Conservation (phyloP, 2,329 filamentous ascomycete species). For the Cladosporium sp. region DNA sequence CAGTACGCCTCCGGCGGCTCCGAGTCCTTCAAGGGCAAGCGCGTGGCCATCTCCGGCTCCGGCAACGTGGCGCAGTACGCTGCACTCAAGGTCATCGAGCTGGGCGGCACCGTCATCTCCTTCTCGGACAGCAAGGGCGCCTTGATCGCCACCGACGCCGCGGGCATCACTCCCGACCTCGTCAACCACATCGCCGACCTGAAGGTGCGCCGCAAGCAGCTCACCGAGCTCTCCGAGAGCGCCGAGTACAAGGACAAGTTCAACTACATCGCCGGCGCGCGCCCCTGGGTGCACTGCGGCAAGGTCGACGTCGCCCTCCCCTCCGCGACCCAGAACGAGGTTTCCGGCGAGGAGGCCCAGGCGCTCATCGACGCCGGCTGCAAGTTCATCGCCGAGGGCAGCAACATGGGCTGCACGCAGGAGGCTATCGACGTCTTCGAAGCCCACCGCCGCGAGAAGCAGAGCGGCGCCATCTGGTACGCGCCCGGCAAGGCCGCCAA, state of each 20-base stretch:
- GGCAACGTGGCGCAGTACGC: constrained; percentile 98
- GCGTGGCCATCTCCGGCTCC: constrained; percentile 91
- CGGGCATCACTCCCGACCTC: constrained; percentile 73
- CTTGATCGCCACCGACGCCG: constrained; percentile 68
- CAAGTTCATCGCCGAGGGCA: constrained; percentile 90
- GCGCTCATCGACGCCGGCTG: constrained; percentile 71
- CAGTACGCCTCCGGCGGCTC: constrained; percentile 72
- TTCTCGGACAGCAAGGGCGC: constrained; percentile 89
- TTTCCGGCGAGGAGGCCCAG: constrained; percentile 84
- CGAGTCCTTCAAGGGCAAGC: constrained; percentile 84
- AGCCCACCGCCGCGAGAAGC: constrained; percentile 63
- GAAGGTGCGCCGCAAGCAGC: constrained; percentile 81
- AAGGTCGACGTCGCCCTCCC: constrained; percentile 89
- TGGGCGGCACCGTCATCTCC: constrained; percentile 87
- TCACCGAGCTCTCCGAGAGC: constrained; percentile 65
- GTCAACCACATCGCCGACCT: constrained; percentile 74
- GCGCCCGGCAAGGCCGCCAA: constrained; percentile 96
- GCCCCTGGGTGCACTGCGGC: constrained; percentile 88
- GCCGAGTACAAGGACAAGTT: constrained; percentile 59
- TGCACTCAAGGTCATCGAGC: constrained; percentile 92
- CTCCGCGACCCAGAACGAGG: constrained; percentile 96
- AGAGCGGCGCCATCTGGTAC: constrained; percentile 83
- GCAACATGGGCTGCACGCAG: constrained; percentile 98
- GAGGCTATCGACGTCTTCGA: constrained; percentile 94
- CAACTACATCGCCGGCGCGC: constrained; percentile 81